Evolutionary conservation across 192 early-diverging fungal genomes (phyloP), one percentile per base, ranked within the genome.

Genomic region (Umbelopsis sp.): DNA sequence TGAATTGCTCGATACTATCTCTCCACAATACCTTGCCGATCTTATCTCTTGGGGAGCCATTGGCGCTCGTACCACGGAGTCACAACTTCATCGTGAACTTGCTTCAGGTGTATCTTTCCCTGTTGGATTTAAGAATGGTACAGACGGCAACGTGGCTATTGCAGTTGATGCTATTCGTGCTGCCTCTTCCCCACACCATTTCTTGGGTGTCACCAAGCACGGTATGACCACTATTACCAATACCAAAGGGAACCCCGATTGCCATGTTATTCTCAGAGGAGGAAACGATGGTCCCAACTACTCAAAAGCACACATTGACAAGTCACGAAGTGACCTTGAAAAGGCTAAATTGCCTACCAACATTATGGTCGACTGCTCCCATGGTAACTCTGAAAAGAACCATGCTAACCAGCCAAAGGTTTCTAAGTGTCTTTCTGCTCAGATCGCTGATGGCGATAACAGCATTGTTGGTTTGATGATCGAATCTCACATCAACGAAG

Each of bases 61-160:
- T 73, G 97, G 97, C 34, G 97, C 97, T 24, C 86, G 97, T 49
- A 98, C 97, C 2, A 98, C 97, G 20, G 96, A 97, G 77, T 95
- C 92, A 67, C 97, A 98, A 76, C 82, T 97, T 29, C 96, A 98
- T 78, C 88, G 97, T 56, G 97, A 98, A 77, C 86, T 98, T 43
- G 94, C 97, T 6, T 95, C 93, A 2, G 97, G 97, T 12, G 88
- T 94, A 17, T 96, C 94, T 50, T 94, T 96, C 87, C 96, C 97
- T 10, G 91, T 98, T n/a, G 97, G 97, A 0, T 97, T 98, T 90
- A 98, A 98, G 85, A 97, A 97, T 72, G 94, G 96, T 62, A 98
- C 97, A 5, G 96, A 98, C 72, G 97, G 97, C 49, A 97, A 91
- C 71, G 86, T 88, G 31, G 73, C 73, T 7, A 89, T 93, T 50